phyloP scores from a whole-genome alignment of 805 yeast species.

The Cyberlindnera mississippiensis region DNA sequence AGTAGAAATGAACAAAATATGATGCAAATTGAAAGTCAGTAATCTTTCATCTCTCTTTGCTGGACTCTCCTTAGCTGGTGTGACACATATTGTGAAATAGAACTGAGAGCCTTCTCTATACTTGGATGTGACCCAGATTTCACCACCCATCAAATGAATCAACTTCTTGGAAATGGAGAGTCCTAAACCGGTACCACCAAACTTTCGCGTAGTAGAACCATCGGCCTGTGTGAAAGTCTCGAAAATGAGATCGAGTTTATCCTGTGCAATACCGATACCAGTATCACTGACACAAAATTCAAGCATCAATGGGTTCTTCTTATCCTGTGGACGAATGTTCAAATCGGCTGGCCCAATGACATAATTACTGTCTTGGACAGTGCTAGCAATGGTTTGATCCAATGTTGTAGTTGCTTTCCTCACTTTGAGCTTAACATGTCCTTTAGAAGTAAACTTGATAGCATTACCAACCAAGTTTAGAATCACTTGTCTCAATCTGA shows the following conservation, averaged over 20 bases:
- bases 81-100: slow-evolving; percentile 75
- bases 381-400: slow-evolving; percentile 20
- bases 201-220: slow-evolving; percentile 88
- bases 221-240: slow-evolving; percentile 93
- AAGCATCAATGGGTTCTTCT: slow-evolving; percentile 41
- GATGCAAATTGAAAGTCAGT: slow-evolving; percentile 67
- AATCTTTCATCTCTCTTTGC: slow-evolving; percentile 63
- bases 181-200: slow-evolving; percentile 92
- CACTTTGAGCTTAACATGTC: slow-evolving; percentile 75
- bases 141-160: slow-evolving; percentile 91
- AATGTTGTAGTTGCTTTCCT: slow-evolving; percentile 43
- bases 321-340: slow-evolving; percentile 18
- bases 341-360: slow-evolving; percentile 25
- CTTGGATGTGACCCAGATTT: slow-evolving; percentile 82
- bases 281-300: slow-evolving; percentile 89
- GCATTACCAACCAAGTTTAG: slow-evolving; percentile 87
- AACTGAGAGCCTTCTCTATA: slow-evolving; percentile 82
- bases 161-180: slow-evolving; percentile 82
- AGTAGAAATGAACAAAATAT: slow-evolving; percentile 66
- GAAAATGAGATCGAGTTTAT: slow-evolving; percentile 78
- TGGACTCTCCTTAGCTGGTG: slow-evolving; percentile 59
- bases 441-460: slow-evolving; percentile 79
- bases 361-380: slow-evolving; percentile 28
- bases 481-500: slow-evolving; percentile 82
- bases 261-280: slow-evolving; percentile 85